phyloP scores from a whole-genome alignment of 2,329 filamentous ascomycete genomes.

The Hansfordia pulvinata region DNA sequence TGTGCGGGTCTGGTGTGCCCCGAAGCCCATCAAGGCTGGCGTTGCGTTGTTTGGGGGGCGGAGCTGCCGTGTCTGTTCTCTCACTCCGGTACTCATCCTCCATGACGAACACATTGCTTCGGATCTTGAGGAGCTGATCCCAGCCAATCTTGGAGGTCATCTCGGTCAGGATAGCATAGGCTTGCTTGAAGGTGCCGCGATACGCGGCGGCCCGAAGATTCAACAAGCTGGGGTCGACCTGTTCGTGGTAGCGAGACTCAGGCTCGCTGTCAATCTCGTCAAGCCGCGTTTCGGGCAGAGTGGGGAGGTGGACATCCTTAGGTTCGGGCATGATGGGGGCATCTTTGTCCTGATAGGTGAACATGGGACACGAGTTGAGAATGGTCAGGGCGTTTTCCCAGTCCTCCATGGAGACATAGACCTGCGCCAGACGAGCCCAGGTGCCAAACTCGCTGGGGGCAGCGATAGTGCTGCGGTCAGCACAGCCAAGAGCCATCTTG shows the following conservation, averaged over 20 bases:
- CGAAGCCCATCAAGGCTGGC: slow-evolving; percentile 69
- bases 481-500: slow-evolving; percentile 80
- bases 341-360: slow-evolving; percentile 98
- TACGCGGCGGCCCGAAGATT: slow-evolving; percentile 81
- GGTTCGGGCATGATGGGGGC: slow-evolving; percentile 89
- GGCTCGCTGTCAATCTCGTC: slow-evolving; percentile 95
- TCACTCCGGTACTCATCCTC: slow-evolving; percentile 95
- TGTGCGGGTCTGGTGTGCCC: slow-evolving; percentile 49
- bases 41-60: slow-evolving; percentile 47
- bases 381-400: slow-evolving; percentile 95
- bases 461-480: slow-evolving; percentile 86
- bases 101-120: slow-evolving; percentile 98
- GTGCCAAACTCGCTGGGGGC: slow-evolving; percentile 95
- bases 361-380: slow-evolving; percentile 98
- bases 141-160: slow-evolving; percentile 95
- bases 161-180: slow-evolving; percentile 86
- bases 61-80: slow-evolving; percentile 46
- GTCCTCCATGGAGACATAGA: slow-evolving; percentile 87
- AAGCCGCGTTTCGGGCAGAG: slow-evolving; percentile 75
- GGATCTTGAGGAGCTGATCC: slow-evolving; percentile 88
- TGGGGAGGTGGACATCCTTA: slow-evolving; percentile 73
- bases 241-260: slow-evolving; percentile 66
- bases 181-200: slow-evolving; percentile 89
- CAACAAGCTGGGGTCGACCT: slow-evolving; percentile 74
- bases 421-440: slow-evolving; percentile 85